These are phyloP conservation scores for Rhodotorula sp. DNA, from an alignment of 1,284 basidiomycete species.

Conservation along the genomic window DNA sequence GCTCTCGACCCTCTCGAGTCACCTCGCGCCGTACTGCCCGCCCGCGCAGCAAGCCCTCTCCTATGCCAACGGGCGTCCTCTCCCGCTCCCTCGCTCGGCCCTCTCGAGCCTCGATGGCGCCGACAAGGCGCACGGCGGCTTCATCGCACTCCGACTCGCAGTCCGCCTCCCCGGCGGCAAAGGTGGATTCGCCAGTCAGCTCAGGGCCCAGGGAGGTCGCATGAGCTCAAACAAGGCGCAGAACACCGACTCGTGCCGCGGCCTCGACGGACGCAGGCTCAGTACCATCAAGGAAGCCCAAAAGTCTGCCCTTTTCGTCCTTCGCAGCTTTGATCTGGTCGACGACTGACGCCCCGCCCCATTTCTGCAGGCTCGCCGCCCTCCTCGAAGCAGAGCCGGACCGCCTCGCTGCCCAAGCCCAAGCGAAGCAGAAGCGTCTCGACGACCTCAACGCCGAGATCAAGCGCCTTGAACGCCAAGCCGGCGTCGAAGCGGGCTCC, in stretches of 20 bases:
- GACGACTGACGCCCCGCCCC: background rate
- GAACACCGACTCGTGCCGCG: slow-evolving; percentile 93
- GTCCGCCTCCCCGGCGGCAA: slow-evolving; percentile 77
- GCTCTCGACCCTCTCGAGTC: slow-evolving; percentile 57
- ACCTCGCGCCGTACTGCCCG: slow-evolving; percentile 62
- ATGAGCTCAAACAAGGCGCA: slow-evolving; percentile 90
- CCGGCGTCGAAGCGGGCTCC: slow-evolving; percentile 46
- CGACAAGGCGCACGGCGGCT: slow-evolving; percentile 47
- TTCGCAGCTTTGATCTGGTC: no score
- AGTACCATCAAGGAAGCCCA: slow-evolving; percentile 96
- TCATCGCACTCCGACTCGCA: slow-evolving; percentile 48
- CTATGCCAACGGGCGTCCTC: slow-evolving; percentile 27
- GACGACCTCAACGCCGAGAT: slow-evolving; percentile 65
- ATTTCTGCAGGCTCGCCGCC: slow-evolving; percentile 68
- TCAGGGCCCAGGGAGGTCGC: slow-evolving; percentile 92
- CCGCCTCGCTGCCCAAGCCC: slow-evolving; percentile 73
- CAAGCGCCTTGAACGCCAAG: slow-evolving; percentile 45
- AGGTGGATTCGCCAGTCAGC: slow-evolving; percentile 94
- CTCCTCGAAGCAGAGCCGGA: slow-evolving; percentile 83
- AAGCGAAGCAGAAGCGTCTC: slow-evolving; percentile 79
- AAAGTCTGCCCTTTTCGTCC: slow-evolving; percentile 57
- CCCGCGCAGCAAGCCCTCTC: slow-evolving; percentile 56
- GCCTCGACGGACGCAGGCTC: slow-evolving; percentile 82
- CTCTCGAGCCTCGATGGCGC: slow-evolving; percentile 60
- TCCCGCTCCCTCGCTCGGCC: slow-evolving; percentile 44